Percentiles rank a stretch among this genome's conserved stretches.
Conservation (phyloP, 768 basidiomycete species). For the Russula olivacea region DNA sequence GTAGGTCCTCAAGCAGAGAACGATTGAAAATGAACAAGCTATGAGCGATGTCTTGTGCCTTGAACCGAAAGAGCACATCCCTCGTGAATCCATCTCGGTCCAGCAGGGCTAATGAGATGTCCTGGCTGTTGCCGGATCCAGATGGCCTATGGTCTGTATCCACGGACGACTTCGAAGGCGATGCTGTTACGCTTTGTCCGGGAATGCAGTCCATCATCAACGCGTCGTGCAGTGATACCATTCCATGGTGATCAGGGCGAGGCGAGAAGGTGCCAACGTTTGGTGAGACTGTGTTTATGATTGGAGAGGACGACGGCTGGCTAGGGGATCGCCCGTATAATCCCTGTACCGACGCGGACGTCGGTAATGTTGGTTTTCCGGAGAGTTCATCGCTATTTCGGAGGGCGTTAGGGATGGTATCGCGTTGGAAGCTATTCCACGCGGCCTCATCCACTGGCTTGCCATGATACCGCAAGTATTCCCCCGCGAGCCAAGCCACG, state of each 20-base stretch:
- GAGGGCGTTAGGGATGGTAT: constrained; percentile 42
- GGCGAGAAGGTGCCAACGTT: constrained; percentile 30
- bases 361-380: constrained; percentile 32
- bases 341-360: constrained; percentile 48
- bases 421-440: constrained; percentile 56
- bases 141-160: constrained; percentile 25
- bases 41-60: constrained; percentile 52
- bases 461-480: constrained; percentile 59
- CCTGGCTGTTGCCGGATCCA: constrained; percentile 21
- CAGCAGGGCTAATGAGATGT: constrained; percentile 45
- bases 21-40: constrained; percentile 62
- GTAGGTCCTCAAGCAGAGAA: constrained; percentile 40
- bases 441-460: constrained; percentile 43
- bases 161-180: constrained; percentile 20
- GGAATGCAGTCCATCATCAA: constrained; percentile 7
- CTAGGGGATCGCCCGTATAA: constrained; percentile 48
- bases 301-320: constrained; percentile 13
- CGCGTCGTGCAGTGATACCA: constrained; percentile 12
- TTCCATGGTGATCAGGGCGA: constrained; percentile 17
- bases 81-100: constrained; percentile 63
- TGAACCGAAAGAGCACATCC: constrained; percentile 58
- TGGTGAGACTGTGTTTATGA: constrained; percentile 30
- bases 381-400: constrained; percentile 25
- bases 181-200: not conserved
- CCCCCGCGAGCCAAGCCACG: constrained; percentile 58